Percentiles rank a stretch among this genome's conserved stretches.
phyloP scores from a whole-genome alignment of 768 basidiomycete genomes.

The Phaeotremella skinneri region DNA sequence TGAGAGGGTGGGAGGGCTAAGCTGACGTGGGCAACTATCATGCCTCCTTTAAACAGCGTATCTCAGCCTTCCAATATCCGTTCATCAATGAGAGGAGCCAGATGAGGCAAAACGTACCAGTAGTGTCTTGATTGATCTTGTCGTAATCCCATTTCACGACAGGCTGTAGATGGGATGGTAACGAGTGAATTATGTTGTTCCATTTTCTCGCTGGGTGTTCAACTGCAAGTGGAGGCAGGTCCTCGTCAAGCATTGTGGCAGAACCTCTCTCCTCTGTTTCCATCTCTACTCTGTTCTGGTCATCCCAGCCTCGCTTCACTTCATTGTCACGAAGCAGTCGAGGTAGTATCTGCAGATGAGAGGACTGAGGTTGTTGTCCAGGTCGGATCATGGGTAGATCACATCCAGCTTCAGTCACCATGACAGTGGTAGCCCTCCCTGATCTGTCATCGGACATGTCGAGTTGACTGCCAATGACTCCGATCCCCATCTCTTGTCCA shows the following conservation, averaged over 20 bases:
- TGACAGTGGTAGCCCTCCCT: constrained; percentile 4
- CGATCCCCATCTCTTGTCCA: constrained; percentile 24
- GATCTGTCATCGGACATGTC: not conserved
- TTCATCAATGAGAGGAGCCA: too few species aligned
- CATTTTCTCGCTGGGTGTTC: constrained; percentile 42
- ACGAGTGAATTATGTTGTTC: constrained; percentile 34
- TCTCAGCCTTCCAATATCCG: too few species aligned
- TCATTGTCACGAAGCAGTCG: constrained; percentile 2
- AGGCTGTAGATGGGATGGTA: constrained; percentile 27
- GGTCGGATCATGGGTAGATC: constrained; percentile 24
- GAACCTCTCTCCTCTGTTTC: constrained; percentile 5
- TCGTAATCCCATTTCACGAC: constrained; percentile 38
- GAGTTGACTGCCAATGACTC: constrained; percentile 25
- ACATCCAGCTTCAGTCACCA: constrained; percentile 15
- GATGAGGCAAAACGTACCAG: not conserved
- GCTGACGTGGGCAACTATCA: constrained; percentile 22
- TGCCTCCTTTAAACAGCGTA: too few species aligned
- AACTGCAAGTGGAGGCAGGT: constrained; percentile 32
- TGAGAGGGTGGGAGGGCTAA: constrained; percentile 31
- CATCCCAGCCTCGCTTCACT: too few species aligned
- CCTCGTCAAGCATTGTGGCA: constrained; percentile 22
- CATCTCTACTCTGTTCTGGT: too few species aligned
- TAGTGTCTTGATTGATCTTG: constrained; percentile 1
- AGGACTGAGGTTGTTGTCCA: constrained; percentile 1
- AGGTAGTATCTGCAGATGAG: not conserved